These are phyloP conservation scores for Macrocybe gigantea DNA, from an alignment of 768 basidiomycete genomes.

Conservation along the genomic window DNA sequence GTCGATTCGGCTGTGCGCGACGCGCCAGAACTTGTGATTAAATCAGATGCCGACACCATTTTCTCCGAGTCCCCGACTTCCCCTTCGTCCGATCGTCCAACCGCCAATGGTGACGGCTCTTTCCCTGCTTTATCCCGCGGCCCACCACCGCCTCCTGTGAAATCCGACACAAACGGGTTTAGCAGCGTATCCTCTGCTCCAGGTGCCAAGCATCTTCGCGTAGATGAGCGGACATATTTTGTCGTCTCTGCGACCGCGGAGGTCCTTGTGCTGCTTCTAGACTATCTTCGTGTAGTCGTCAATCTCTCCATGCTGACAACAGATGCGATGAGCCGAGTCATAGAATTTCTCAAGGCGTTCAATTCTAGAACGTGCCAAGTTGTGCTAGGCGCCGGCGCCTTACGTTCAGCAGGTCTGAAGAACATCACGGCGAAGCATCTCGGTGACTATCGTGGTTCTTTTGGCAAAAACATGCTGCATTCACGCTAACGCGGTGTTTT, in stretches of 20 bases:
- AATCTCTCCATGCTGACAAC: constrained; percentile 87
- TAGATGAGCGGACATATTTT: constrained; percentile 85
- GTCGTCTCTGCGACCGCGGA: constrained; percentile 82
- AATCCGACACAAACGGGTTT: neutral
- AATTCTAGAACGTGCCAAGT: constrained; percentile 98
- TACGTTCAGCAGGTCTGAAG: constrained; percentile 94
- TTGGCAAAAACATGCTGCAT: neutral
- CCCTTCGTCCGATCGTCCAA: constrained; percentile 11
- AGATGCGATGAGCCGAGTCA: constrained; percentile 90
- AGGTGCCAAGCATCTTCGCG: constrained; percentile 54
- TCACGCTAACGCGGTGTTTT: neutral
- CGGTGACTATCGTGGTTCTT: constrained; percentile 40
- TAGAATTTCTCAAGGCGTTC: constrained; percentile 96
- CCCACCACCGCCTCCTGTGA: constrained; percentile 1
- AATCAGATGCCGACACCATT: constrained; percentile 16
- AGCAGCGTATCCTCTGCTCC: constrained; percentile 11
- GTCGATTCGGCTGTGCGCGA: constrained; percentile 81
- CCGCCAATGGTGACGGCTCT: constrained; percentile 9
- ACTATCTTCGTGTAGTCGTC: constrained; percentile 85
- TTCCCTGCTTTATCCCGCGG: constrained; percentile 7
- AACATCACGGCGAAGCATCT: constrained; percentile 99
- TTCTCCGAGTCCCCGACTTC: constrained; percentile 8
- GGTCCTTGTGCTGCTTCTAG: constrained; percentile 63
- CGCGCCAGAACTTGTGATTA: constrained; percentile 58
- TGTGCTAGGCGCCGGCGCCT: constrained; percentile 97